Evolutionary conservation across 768 basidiomycete genomes (phyloP), one percentile per base, ranked within the genome.

Genomic region (Xerocomellus chrysenteron): DNA sequence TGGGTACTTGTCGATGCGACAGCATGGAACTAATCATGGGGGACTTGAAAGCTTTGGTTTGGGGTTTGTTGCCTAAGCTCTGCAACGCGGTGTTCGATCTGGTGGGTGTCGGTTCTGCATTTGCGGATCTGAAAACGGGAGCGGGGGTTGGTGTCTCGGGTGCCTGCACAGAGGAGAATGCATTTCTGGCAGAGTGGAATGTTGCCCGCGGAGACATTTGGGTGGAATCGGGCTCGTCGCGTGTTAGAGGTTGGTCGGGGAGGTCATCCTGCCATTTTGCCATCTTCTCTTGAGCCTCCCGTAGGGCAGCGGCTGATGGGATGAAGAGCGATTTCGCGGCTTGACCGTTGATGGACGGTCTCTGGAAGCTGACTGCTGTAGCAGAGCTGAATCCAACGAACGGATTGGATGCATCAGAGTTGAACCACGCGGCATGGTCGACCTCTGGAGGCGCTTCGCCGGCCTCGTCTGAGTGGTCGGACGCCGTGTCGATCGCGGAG

Each of bases 231-330:
- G 60, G 43, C 12, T 46, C 55, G 19, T 40, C 59, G 12, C 72
- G 69, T 2, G 75, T 70, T 0, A 59, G 55, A 16, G 47, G 44
- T n/a, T 53, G 54, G 42, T 57, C 56, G 8, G 54, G 55, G 30
- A 21, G 14, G 58, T 77, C 75, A 42, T 76, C 73, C 37, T 75
- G 68, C 83, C 82, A 85, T 26, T 74, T 72, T 28, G 70, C 73
- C 65, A 85, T 73, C 59, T 75, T 81, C 42, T 78, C 78, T 68
- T 79, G 70, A 1, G 86, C 87, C 60, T 78, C 78, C 9, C 76
- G 79, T 9, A 87, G 65, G 1, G 87, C 83, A 24, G 72, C 72
- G 33, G 72, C 74, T 6, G 86, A 87, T 2, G 86, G 86, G 19
- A 84, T 63, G 11, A 76, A 59, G n/a, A 73, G 70, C 41, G 78